Conservation (phyloP, 1,284 basidiomycete species). For the Cutaneotrichosporon dermatis region DNA sequence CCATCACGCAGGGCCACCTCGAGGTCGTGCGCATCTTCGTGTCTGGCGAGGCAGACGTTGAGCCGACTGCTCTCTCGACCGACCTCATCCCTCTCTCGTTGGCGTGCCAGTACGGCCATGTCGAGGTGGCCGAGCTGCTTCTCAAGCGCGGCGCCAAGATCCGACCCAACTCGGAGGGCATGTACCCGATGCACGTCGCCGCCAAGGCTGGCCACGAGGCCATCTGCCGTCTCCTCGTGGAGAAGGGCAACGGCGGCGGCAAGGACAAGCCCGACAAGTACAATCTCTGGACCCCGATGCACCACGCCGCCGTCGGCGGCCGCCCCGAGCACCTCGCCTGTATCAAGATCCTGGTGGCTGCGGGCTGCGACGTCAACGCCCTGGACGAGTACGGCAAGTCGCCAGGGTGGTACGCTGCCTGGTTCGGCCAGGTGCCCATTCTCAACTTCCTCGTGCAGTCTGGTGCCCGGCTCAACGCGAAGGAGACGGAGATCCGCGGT, state of each 20-base stretch:
- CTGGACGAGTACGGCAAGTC: conserved; percentile 81
- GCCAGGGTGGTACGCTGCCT: conserved; percentile 92
- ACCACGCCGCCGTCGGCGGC: conserved; percentile 90
- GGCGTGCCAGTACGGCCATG: conserved; percentile 83
- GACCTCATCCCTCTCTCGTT: conserved; percentile 86
- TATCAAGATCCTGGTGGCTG: conserved; percentile 70
- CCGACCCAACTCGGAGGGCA: conserved; percentile 84
- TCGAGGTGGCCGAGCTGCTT: conserved; percentile 74
- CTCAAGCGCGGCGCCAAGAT: conserved; percentile 73
- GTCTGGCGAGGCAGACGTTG: conserved; percentile 57
- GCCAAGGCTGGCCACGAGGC: conserved; percentile 88
- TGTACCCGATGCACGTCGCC: conserved; percentile 96
- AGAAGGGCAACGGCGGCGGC: conserved; percentile 55
- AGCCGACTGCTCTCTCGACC: conserved; percentile 56
- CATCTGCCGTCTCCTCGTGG: conserved; percentile 75
- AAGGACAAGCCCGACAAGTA: conserved; percentile 93
- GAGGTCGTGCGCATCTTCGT: conserved; percentile 75
- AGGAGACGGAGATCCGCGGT: conserved; percentile 29
- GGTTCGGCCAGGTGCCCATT: conserved; percentile 87
- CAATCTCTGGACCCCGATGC: conserved; percentile 96
- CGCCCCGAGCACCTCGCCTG: conserved; percentile 59
- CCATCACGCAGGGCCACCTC: conserved; percentile 78
- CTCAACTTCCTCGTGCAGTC: conserved; percentile 67
- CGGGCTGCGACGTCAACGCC: conserved; percentile 68
- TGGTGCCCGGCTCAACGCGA: conserved; percentile 44